Conservation (phyloP, 345 rosid species). For the Linum tenue region DNA sequence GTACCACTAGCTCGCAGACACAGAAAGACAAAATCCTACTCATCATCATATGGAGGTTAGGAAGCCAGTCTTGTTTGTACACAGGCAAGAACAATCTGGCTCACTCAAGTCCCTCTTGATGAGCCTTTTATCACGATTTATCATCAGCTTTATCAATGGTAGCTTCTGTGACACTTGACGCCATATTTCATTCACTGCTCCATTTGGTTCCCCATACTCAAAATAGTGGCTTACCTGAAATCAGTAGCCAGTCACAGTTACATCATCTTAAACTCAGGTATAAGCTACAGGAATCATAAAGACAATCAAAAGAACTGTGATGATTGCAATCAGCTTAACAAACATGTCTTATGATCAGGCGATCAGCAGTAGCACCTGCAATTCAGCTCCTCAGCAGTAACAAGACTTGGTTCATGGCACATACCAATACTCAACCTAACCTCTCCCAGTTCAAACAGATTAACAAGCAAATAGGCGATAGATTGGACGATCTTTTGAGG, state of each 20-base stretch:
- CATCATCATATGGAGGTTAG: conserved; percentile 31
- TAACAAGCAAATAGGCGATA: too few species aligned
- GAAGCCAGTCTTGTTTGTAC: conserved; percentile 61
- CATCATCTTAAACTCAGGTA: neutral
- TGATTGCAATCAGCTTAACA: too few species aligned
- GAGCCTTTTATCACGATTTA: conserved; percentile 72
- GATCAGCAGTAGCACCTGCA: too few species aligned
- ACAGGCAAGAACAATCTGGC: conserved; percentile 68
- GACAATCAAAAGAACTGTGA: too few species aligned
- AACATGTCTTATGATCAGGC: too few species aligned
- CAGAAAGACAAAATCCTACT: neutral
- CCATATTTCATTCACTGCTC: conserved; percentile 91
- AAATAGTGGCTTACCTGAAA: conserved; percentile 66
- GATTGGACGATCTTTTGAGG: too few species aligned
- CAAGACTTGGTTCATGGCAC: too few species aligned
- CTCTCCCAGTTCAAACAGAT: too few species aligned
- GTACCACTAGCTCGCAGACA: neutral
- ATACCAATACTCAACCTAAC: too few species aligned
- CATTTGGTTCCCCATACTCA: conserved; percentile 49
- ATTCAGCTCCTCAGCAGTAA: too few species aligned
- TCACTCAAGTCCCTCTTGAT: conserved; percentile 40
- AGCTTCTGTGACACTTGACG: conserved; percentile 73
- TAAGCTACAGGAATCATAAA: too few species aligned
- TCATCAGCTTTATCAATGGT: conserved; percentile 73
- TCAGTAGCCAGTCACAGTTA: neutral